Evolutionary conservation across 2,329 filamentous ascomycete genomes (phyloP), one percentile per base, ranked within the genome.

Genomic region (Fusarium algeriense): DNA sequence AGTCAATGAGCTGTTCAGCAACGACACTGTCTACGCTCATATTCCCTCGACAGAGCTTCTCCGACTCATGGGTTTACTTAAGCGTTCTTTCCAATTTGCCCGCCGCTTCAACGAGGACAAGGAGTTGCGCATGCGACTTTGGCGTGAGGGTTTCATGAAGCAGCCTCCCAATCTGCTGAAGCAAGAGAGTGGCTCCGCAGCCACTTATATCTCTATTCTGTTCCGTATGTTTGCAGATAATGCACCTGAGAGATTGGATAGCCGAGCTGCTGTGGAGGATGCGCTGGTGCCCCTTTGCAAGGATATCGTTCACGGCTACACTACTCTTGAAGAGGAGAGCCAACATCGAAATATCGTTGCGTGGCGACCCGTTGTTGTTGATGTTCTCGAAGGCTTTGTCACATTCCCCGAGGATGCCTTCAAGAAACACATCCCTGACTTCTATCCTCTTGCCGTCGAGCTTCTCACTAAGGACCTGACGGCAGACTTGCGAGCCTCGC

Each of bases 81-180:
- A 99, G 83, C 96, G 97, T 79, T 96, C 92, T 32, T 99, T 97
- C 83, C 90, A 97, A 65, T 99, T 99, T 75, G 96, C 97, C 46
- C 95, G 97, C 78, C 93, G 92, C 75, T 99, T 99, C 86, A 99
- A 99, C 81, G 94, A 94, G 70, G 95, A 99, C 83, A 97, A 97
- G 82, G 96, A 98, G 73, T 86, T 99, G 40, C 91, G 96, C 48
- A 97, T 97, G 87, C 90, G 93, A 20, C 86, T 99, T 20, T 99
- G 97, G 94, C 88, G 94, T 54, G 96, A 99, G 80, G 96, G 97
- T 1, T 99, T 99, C 86, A 99, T 99, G 96, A 97, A 97, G 83
- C 96, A 99, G 79, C 95, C 96, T 19, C 96, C 96, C 5, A 99
- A 99, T 77, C 86, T 99, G 15, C 88, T 99, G 34, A 99, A 99